A percentile compares a stretch with the other conserved stretches of the same genome.
Conservation (phyloP, 352 stramenopile genomes). For the Phytophthora cryptogea region DNA sequence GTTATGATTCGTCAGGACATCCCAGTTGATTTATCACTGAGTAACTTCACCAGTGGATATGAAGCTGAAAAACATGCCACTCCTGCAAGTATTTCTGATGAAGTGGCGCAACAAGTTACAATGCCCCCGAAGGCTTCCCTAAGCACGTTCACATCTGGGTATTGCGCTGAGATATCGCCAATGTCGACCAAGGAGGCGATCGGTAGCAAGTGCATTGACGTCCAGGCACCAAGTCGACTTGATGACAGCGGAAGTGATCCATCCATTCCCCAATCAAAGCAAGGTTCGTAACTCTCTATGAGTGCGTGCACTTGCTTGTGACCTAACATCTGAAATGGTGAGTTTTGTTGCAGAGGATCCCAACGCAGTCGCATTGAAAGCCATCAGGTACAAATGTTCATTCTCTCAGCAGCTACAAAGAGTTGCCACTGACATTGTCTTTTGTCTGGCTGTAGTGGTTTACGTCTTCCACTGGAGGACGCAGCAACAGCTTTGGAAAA, state of each 20-base stretch:
- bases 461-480: slow-evolving; percentile 10
- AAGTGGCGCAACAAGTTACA: not conserved
- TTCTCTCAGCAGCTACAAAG: not conserved
- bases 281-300: no score
- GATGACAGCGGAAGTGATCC: not conserved
- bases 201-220: not conserved
- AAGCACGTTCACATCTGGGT: not conserved
- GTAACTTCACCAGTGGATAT: slow-evolving; percentile 30
- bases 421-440: not conserved
- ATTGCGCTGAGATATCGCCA: not conserved
- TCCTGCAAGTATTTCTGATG: not conserved
- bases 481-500: slow-evolving; percentile 14
- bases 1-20: slow-evolving; percentile 9
- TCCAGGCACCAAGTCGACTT: not conserved
- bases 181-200: not conserved
- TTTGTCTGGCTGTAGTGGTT: not conserved
- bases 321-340: no score
- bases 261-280: not conserved
- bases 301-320: no score
- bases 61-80: slow-evolving; percentile 1
- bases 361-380: slow-evolving; percentile 8
- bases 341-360: not conserved
- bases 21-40: slow-evolving; percentile 41
- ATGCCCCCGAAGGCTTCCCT: not conserved
- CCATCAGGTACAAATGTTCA: slow-evolving; percentile 29